phyloP scores from a whole-genome alignment of 495 filamentous ascomycete genomes.

The Xylaria nigripes region DNA sequence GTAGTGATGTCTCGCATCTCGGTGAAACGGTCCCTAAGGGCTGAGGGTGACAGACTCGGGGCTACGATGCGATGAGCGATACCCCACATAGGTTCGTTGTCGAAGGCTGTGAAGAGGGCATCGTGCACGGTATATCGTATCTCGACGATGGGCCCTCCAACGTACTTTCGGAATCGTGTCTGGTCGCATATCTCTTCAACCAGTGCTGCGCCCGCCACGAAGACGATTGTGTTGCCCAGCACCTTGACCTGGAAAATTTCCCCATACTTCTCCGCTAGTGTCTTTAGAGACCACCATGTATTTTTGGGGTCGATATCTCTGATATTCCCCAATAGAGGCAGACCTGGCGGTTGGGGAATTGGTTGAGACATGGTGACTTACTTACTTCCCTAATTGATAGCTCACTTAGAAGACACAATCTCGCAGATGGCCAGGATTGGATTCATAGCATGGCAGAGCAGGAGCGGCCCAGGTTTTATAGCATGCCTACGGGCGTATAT shows the following conservation, averaged over 20 bases:
- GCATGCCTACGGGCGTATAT: not conserved
- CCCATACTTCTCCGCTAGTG: slow-evolving; percentile 58
- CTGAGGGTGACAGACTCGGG: slow-evolving; percentile 56
- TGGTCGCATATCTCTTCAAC: slow-evolving; percentile 62
- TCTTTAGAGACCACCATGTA: slow-evolving; percentile 54
- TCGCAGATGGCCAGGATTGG: not conserved
- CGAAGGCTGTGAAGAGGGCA: slow-evolving; percentile 61
- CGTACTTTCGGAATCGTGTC: slow-evolving; percentile 55
- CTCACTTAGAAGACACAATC: not conserved
- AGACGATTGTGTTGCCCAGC: slow-evolving; percentile 33
- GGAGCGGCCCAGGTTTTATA: slow-evolving; percentile 7
- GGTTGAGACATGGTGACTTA: slow-evolving; percentile 29
- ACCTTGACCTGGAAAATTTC: slow-evolving; percentile 63
- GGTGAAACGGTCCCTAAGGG: slow-evolving; percentile 53
- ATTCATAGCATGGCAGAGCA: not conserved
- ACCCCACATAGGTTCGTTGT: slow-evolving; percentile 57
- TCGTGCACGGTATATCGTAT: slow-evolving; percentile 53
- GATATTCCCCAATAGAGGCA: slow-evolving; percentile 63
- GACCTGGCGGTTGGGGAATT: slow-evolving; percentile 58
- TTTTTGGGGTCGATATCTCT: slow-evolving; percentile 54
- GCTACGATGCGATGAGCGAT: slow-evolving; percentile 63
- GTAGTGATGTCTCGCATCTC: slow-evolving; percentile 58
- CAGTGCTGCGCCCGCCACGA: slow-evolving; percentile 46
- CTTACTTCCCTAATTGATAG: not conserved
- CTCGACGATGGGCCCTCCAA: slow-evolving; percentile 47